phyloP scores from a whole-genome alignment of 306 rosid genomes.

The Acacia melanoxylon region DNA sequence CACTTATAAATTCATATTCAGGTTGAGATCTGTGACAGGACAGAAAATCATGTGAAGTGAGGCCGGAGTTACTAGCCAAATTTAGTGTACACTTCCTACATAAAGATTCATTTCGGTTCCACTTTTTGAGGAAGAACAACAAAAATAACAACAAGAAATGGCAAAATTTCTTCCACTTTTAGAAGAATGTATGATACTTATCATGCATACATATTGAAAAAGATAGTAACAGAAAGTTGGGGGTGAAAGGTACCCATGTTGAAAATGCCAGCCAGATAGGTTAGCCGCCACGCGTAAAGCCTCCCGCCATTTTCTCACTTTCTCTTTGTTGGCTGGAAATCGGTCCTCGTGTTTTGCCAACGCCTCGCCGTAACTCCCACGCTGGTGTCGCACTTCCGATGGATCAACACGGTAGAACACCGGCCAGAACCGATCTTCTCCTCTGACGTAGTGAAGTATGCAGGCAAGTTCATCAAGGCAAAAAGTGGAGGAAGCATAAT shows the following conservation, averaged over 20 bases:
- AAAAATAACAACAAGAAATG: too few species aligned
- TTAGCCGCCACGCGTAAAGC: not conserved
- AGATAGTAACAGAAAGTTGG: not conserved
- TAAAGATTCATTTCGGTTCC: not conserved
- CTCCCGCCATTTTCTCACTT: not conserved
- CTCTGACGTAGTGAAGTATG: not conserved
- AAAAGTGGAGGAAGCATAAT: slow-evolving; percentile 10
- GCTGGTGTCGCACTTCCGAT: not conserved
- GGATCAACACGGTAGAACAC: slow-evolving; percentile 10
- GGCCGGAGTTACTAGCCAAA: not conserved
- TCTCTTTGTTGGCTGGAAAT: not conserved
- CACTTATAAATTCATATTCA: not conserved
- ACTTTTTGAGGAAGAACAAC: too few species aligned
- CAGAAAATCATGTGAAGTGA: not conserved
- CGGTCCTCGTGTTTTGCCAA: not conserved
- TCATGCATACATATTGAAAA: not conserved
- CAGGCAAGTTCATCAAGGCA: slow-evolving; percentile 31
- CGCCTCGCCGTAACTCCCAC: not conserved
- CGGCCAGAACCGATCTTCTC: not conserved
- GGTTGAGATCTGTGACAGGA: not conserved
- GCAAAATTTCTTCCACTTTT: not conserved
- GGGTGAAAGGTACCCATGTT: not conserved
- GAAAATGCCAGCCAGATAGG: not conserved
- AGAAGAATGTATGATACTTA: not conserved
- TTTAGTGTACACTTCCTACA: not conserved